These are phyloP conservation scores for Ehretia macrophylla DNA, from an alignment of 257 asterid genomes.

Conservation along the genomic window DNA sequence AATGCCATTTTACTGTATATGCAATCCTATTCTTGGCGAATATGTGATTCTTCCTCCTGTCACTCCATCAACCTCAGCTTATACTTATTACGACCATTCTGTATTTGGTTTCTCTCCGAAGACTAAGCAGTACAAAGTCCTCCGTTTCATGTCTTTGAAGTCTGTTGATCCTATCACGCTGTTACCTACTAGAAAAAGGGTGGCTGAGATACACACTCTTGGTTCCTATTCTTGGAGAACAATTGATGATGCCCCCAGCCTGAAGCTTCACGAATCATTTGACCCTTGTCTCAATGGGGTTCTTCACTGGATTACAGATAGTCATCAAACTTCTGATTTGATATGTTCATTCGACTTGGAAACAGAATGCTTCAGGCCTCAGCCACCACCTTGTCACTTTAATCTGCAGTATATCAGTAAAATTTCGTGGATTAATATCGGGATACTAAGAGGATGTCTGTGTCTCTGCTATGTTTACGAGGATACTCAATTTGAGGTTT, in stretches of 20 bases:
- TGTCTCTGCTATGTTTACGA: slow-evolving; percentile 45
- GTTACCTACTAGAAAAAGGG: slow-evolving; percentile 8
- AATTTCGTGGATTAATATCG: slow-evolving; percentile 39
- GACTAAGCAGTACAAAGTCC: slow-evolving; percentile 43
- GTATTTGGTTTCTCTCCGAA: slow-evolving; percentile 42
- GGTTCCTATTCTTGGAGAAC: slow-evolving; percentile 52
- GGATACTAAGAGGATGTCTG: slow-evolving; percentile 38
- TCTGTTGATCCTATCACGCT: slow-evolving; percentile 11
- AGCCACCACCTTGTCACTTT: slow-evolving; percentile 46
- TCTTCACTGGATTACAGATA: slow-evolving; percentile 43
- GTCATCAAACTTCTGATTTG: slow-evolving; percentile 34
- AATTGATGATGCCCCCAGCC: slow-evolving; percentile 26
- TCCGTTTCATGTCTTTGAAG: slow-evolving; percentile 30
- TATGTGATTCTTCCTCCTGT: slow-evolving; percentile 20
- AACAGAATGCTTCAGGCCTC: slow-evolving; percentile 26
- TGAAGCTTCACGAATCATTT: slow-evolving; percentile 26
- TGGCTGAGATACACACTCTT: slow-evolving; percentile 37
- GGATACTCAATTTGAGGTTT: slow-evolving; percentile 36
- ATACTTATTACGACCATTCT: slow-evolving; percentile 22
- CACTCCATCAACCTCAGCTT: slow-evolving; percentile 11
- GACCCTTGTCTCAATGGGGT: slow-evolving; percentile 41
- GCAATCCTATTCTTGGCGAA: slow-evolving; percentile 47
- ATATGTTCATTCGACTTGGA: slow-evolving; percentile 43
- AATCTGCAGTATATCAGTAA: slow-evolving; percentile 20
- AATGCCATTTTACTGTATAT: slow-evolving; percentile 31